Evolutionary conservation across 1,284 basidiomycete genomes (phyloP), one percentile per base, ranked within the genome.

Genomic region (Vanrija sp.): DNA sequence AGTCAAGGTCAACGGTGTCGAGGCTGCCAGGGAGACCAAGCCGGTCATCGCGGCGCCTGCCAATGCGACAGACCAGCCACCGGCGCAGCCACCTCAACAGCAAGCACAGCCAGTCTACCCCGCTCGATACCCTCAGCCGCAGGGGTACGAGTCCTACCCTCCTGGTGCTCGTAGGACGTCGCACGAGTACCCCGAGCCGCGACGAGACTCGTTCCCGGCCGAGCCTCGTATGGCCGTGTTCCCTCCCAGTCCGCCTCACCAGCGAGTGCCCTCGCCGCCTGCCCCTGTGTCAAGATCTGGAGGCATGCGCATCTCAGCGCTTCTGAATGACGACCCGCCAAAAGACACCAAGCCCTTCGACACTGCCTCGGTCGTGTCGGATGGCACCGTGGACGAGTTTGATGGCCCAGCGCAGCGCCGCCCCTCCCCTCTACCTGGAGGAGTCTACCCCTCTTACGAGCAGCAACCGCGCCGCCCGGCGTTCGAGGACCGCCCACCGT

Each of bases 171-270:
- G 38, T n/a, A n/a, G 38, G 7, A 20, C 38, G 6, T 39, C 38
- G 7, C n/a, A 39, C 38, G 38, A 39, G 18, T 49, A 49, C 16
- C 27, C 25, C 14, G 24, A 18, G 16, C 37, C 23, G 47, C 39
- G n/a, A 5, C 25, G 24, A 1, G 47, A 48, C 41, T 49, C 50
- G 27, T 50, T 16, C 25, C 41, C 19, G 5, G 22, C 57, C n/a
- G 61, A 65, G 53, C 71, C 71, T 36, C 60, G 71, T 15, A 57
- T 72, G 45, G 69, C 67, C 22, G 63, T 69, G 27, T 72, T 72
- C 59, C 71, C 71, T 3, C 59, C 66, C 5, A 55, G 47, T n/a
- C 60, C 62, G 6, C 60, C 57, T 31, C 44, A 37, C 4, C 27
- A 36, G 15, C 51, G 31, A 10, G 47, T 48, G 8, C 23, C 37